These are phyloP conservation scores for Sequoiadendron giganteum DNA, from an alignment of 75 land plant genomes.

Conservation along the genomic window DNA sequence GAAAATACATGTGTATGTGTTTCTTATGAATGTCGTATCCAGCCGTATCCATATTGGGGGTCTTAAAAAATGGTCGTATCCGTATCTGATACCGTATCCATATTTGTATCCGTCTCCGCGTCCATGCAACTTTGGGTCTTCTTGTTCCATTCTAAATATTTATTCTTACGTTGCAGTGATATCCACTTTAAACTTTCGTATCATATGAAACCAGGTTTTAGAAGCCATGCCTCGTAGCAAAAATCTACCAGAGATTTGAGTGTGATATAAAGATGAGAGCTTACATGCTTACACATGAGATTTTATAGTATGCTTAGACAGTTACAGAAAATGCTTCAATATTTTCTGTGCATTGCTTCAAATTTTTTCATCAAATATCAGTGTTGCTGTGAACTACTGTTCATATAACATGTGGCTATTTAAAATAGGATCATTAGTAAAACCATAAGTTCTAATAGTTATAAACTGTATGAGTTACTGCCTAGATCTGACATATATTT, in stretches of 20 bases:
- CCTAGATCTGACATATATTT: background rate
- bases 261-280: background rate
- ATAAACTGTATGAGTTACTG: background rate
- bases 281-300: background rate
- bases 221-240: background rate
- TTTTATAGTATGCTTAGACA: background rate
- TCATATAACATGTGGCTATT: background rate
- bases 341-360: background rate
- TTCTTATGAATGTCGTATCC: no score
- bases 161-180: background rate
- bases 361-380: background rate
- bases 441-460: background rate
- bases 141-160: background rate
- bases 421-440: background rate
- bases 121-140: background rate
- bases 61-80: no score
- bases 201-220: background rate
- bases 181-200: background rate
- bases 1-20: no score
- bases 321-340: background rate
- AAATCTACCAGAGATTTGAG: background rate
- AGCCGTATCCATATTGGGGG: no score
- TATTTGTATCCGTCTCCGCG: no score
- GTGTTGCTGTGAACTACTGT: background rate
- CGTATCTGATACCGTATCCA: no score